Evolutionary conservation across 2,329 filamentous ascomycete species (phyloP).

Genomic region (Endoconidiophora polonica): DNA sequence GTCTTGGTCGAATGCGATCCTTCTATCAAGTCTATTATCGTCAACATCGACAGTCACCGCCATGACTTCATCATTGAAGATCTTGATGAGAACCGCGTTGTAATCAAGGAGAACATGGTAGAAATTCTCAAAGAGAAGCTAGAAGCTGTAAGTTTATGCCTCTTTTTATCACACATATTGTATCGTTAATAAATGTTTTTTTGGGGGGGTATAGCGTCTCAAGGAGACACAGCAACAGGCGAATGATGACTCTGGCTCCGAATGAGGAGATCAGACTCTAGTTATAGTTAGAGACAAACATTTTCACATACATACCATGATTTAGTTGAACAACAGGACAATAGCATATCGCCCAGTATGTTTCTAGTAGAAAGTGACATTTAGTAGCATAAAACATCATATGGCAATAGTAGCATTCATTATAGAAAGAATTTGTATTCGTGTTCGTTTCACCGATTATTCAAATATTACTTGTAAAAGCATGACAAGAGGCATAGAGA

Average conservation of each 20-base stretch:
- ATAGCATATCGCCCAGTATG: no score
- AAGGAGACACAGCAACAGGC: slow-evolving; percentile 33
- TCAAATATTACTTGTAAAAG: not conserved
- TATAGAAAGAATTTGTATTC: not conserved
- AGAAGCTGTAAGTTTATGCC: slow-evolving; percentile 38
- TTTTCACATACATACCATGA: no score
- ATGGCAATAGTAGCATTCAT: no score
- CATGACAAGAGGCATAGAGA: not conserved
- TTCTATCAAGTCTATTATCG: slow-evolving; percentile 74
- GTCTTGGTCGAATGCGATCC: slow-evolving; percentile 68
- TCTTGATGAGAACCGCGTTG: slow-evolving; percentile 57
- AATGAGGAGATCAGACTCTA: slow-evolving; percentile 17
- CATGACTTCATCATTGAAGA: slow-evolving; percentile 68
- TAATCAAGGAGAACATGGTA: slow-evolving; percentile 61
- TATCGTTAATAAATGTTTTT: not conserved
- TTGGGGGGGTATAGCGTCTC: slow-evolving; percentile 23
- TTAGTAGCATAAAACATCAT: no score
- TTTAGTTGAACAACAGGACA: no score
- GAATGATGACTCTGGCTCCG: slow-evolving; percentile 35
- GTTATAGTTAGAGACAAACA: no score
- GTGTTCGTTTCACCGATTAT: not conserved
- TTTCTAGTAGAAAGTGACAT: no score
- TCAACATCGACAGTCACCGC: slow-evolving; percentile 53
- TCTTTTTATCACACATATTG: slow-evolving; percentile 7
- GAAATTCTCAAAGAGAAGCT: slow-evolving; percentile 48